These are phyloP conservation scores for Termitomyces sp. DNA, from an alignment of 768 basidiomycete species.

Conservation along the genomic window DNA sequence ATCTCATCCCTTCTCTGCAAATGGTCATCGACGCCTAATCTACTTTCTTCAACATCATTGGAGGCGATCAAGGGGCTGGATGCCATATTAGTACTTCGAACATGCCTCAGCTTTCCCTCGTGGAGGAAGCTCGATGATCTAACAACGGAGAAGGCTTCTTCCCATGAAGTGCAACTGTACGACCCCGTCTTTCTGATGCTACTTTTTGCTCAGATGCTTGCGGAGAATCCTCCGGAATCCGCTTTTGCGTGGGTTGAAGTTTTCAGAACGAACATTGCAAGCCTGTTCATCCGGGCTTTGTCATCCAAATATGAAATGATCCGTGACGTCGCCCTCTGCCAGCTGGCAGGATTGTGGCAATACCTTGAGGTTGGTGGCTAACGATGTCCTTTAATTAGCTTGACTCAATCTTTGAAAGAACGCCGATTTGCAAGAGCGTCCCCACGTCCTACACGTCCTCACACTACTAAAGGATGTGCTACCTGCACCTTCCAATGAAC, in stretches of 20 bases:
- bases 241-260: conserved; percentile 83
- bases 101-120: conserved; percentile 68
- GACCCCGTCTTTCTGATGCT: conserved; percentile 79
- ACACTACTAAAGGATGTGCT: conserved; percentile 60
- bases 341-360: conserved; percentile 61
- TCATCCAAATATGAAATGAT: conserved; percentile 63
- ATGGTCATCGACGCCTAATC: conserved; percentile 59
- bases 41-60: conserved; percentile 45
- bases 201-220: conserved; percentile 66
- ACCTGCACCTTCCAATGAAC: conserved; percentile 36
- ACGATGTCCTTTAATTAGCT: not conserved
- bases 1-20: conserved; percentile 57
- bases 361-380: conserved; percentile 55
- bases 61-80: conserved; percentile 75
- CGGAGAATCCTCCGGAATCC: conserved; percentile 53
- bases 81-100: conserved; percentile 62
- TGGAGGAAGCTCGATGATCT: conserved; percentile 54
- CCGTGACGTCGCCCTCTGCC: conserved; percentile 59
- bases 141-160: conserved; percentile 19
- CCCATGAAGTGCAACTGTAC: conserved; percentile 51
- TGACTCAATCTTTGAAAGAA: conserved; percentile 26
- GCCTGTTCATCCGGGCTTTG: conserved; percentile 69
- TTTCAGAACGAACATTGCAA: conserved; percentile 76
- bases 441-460: conserved; percentile 72
- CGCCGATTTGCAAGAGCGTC: conserved; percentile 75